Percentiles rank a stretch among this genome's conserved stretches.
Evolutionary conservation across 2,329 filamentous ascomycete species (phyloP).

Genomic region (Microsporum ferrugineum): DNA sequence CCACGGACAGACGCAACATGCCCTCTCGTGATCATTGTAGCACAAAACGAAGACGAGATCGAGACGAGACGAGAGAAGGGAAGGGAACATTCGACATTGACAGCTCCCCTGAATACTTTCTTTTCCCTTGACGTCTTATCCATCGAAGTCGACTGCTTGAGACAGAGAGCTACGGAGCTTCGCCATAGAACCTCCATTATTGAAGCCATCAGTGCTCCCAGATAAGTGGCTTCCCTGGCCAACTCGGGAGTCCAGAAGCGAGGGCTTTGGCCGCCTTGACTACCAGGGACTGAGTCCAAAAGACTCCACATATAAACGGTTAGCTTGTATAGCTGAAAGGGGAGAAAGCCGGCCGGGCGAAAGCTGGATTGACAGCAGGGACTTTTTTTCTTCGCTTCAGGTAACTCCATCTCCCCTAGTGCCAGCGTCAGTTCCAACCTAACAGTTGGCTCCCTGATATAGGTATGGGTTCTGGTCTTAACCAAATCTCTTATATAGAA

Average conservation of each 20-base stretch:
- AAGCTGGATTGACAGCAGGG: background rate
- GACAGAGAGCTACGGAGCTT: too few relatives aligned
- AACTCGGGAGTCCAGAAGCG: background rate
- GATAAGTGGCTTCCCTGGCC: background rate
- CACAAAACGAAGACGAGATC: background rate
- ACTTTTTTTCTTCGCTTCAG: background rate
- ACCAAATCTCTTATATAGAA: background rate
- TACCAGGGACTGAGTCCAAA: background rate
- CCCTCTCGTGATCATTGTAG: background rate
- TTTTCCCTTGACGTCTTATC: background rate
- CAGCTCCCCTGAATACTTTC: background rate
- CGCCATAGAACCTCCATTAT: background rate
- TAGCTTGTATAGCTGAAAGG: background rate
- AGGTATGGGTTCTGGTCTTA: background rate
- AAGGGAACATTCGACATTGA: background rate
- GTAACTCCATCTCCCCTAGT: constrained; percentile 1
- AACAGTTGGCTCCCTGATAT: background rate
- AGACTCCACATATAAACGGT: constrained; percentile 1
- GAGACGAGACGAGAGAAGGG: background rate
- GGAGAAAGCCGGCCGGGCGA: background rate
- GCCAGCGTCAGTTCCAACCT: background rate
- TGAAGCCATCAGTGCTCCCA: background rate
- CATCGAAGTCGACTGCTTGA: background rate
- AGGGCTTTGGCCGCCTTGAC: background rate
- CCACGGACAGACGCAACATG: background rate